These are phyloP conservation scores for Hymenochaete sp. DNA, from an alignment of 1,284 basidiomycete genomes.

Conservation along the genomic window DNA sequence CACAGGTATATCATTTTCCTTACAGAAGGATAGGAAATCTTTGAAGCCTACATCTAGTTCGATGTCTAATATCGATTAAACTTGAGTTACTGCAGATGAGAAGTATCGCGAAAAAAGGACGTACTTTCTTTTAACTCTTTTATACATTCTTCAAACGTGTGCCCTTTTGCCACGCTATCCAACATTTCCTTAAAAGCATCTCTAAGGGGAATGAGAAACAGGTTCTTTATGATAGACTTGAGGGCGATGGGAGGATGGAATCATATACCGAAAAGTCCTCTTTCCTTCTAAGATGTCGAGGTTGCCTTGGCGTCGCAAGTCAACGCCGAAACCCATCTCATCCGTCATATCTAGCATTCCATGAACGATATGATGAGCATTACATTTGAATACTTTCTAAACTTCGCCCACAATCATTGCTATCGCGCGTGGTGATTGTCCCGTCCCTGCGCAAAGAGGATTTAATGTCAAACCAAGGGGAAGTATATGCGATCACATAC, in stretches of 20 bases:
- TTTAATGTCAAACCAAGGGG: not conserved
- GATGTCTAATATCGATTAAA: conserved; percentile 49
- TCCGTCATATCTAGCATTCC: conserved; percentile 59
- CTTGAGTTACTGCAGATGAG: conserved; percentile 5
- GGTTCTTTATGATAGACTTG: conserved; percentile 17
- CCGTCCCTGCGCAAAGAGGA: conserved; percentile 58
- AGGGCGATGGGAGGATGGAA: not conserved
- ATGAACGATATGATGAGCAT: conserved; percentile 1
- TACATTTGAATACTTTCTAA: conserved; percentile 4
- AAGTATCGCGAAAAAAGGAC: conserved; percentile 28
- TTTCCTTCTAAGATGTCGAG: conserved; percentile 58
- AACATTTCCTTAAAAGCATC: conserved; percentile 80
- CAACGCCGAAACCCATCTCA: conserved; percentile 64
- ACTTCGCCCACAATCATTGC: conserved; percentile 71
- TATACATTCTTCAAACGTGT: conserved; percentile 75
- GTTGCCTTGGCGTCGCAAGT: conserved; percentile 63
- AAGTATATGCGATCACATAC: conserved; percentile 38
- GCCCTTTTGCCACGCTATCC: conserved; percentile 56
- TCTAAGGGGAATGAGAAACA: conserved; percentile 32
- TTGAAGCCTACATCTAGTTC: conserved; percentile 82
- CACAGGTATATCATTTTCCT: conserved; percentile 68
- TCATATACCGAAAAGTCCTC: conserved; percentile 60
- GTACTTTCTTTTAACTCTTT: conserved; percentile 54
- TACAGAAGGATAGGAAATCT: conserved; percentile 77
- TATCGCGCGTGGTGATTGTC: conserved; percentile 85